Evolutionary conservation across 208 protist species (phyloP).

Genomic region (Leishmania arabica): DNA sequence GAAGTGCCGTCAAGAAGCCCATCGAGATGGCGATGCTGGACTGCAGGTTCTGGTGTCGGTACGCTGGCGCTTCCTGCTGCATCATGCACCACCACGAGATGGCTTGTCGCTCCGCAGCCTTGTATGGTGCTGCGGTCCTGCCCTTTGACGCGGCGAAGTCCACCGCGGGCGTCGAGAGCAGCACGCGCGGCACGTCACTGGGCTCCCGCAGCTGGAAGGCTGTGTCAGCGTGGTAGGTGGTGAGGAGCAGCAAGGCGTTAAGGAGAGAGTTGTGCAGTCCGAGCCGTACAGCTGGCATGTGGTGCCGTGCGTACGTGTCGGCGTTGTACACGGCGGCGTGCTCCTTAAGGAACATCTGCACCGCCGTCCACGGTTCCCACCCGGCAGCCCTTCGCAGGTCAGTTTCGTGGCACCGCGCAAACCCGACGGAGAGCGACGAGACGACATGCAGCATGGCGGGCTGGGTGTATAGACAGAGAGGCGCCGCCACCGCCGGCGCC

Average conservation of each 20-base stretch:
- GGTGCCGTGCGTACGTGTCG: conserved; percentile 39
- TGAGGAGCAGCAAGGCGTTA: conserved; percentile 53
- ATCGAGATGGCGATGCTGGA: conserved; percentile 28
- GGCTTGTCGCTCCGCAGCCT: background rate
- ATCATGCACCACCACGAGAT: conserved; percentile 10
- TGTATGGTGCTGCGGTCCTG: background rate
- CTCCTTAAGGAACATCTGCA: conserved; percentile 39
- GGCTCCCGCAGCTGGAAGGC: conserved; percentile 23
- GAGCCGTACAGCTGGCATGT: conserved; percentile 38
- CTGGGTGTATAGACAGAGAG: conserved; percentile 37
- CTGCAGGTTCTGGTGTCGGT: conserved; percentile 22
- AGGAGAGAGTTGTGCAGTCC: conserved; percentile 42
- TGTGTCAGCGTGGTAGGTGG: conserved; percentile 6
- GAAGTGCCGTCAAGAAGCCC: conserved; percentile 40
- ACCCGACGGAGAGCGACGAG: conserved; percentile 11
- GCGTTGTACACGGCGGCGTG: conserved; percentile 41
- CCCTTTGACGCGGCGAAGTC: background rate
- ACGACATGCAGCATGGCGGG: conserved; percentile 37
- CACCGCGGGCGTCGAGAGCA: background rate
- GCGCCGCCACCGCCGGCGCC: background rate
- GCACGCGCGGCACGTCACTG: conserved; percentile 26
- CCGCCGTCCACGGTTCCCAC: conserved; percentile 60
- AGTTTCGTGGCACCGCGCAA: conserved; percentile 34
- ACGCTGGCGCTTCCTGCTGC: conserved; percentile 13
- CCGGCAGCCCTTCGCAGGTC: conserved; percentile 25